phyloP scores from a whole-genome alignment of 176 grass and related monocot genomes.

The Cenchrus americanus region DNA sequence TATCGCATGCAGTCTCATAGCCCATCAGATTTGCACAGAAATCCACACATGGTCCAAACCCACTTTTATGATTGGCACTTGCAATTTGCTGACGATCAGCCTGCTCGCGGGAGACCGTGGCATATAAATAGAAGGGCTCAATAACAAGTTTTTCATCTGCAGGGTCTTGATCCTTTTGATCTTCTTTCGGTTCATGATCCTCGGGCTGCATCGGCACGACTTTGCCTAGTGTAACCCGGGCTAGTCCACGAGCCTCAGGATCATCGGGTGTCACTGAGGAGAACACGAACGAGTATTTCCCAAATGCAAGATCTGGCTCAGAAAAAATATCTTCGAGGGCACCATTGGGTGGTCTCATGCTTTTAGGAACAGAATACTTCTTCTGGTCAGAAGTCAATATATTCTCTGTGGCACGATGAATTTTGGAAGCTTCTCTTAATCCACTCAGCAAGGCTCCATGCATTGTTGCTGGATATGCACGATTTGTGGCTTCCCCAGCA shows the following conservation, averaged over 20 bases:
- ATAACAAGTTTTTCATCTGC: constrained; percentile 34
- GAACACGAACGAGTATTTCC: constrained; percentile 72
- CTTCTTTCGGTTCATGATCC: background rate
- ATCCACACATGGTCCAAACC: constrained; percentile 66
- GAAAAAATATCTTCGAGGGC: constrained; percentile 64
- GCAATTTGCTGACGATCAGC: constrained; percentile 52
- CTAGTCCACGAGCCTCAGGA: constrained; percentile 56
- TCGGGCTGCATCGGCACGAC: background rate
- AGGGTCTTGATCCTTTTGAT: constrained; percentile 30
- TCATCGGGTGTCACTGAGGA: constrained; percentile 52
- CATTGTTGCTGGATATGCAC: constrained; percentile 92
- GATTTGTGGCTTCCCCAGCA: constrained; percentile 84
- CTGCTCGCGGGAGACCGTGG: constrained; percentile 54
- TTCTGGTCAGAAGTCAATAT: constrained; percentile 46
- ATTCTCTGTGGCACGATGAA: constrained; percentile 51
- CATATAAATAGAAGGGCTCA: constrained; percentile 62
- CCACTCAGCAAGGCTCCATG: constrained; percentile 95
- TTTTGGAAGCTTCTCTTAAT: constrained; percentile 79
- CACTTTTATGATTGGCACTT: constrained; percentile 52
- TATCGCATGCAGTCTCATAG: constrained; percentile 50
- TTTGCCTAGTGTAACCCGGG: constrained; percentile 58
- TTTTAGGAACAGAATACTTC: constrained; percentile 58
- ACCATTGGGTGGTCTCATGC: constrained; percentile 33
- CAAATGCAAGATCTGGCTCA: constrained; percentile 79
- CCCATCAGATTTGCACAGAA: constrained; percentile 77